These are phyloP conservation scores for Phaeosphaeria sp. DNA, from an alignment of 2,329 filamentous ascomycete genomes.

Conservation along the genomic window DNA sequence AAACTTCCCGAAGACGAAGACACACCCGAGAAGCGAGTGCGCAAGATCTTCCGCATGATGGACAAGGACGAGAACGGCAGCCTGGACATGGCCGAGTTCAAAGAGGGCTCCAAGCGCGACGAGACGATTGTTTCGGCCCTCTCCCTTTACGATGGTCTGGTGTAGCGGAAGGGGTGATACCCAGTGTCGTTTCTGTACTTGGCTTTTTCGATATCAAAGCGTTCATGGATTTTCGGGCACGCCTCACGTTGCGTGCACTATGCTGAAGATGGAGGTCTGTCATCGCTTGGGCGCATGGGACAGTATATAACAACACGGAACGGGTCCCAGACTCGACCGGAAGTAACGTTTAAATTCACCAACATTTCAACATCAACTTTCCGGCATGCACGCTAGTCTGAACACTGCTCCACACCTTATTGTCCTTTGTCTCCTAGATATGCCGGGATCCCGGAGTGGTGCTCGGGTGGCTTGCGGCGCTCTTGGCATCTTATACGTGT, in stretches of 20 bases:
- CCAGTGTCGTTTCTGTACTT: conserved; percentile 38
- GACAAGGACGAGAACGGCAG: conserved; percentile 99
- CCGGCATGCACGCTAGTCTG: background rate
- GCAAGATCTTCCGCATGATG: conserved; percentile 99
- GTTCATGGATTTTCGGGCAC: conserved; percentile 39
- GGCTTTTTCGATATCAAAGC: conserved; percentile 50
- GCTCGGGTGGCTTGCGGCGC: conserved; percentile 4
- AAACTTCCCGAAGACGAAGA: conserved; percentile 98
- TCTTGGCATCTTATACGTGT: conserved; percentile 15
- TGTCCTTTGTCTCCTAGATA: background rate
- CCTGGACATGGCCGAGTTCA: conserved; percentile 97
- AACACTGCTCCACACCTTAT: background rate
- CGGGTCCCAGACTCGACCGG: conserved; percentile 7
- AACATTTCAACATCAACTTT: background rate
- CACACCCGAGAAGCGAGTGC: conserved; percentile 96
- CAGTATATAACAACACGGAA: conserved; percentile 40
- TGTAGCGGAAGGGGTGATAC: conserved; percentile 60
- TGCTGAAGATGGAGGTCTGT: conserved; percentile 35
- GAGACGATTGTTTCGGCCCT: conserved; percentile 98
- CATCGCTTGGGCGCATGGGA: conserved; percentile 41
- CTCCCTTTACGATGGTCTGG: conserved; percentile 93
- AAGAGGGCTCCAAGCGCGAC: conserved; percentile 97
- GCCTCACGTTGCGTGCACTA: conserved; percentile 41
- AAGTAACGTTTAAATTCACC: conserved; percentile 15
- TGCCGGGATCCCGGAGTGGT: background rate